Evolutionary conservation across 108 stramenopile species (phyloP).

Genomic region (Skeletonema menzelii): DNA sequence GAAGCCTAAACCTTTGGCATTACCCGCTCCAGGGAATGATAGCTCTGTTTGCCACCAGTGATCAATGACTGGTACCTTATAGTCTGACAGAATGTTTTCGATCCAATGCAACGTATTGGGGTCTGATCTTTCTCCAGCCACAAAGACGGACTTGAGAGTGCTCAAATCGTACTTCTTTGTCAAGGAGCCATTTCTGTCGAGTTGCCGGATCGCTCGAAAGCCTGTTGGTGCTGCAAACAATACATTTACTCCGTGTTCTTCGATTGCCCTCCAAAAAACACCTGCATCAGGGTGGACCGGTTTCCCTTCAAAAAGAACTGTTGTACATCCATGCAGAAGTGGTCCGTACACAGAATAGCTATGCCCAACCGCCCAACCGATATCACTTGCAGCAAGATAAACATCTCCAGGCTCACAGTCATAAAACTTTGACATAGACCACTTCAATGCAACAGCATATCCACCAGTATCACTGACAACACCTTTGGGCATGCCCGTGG

Average conservation of each 20-base stretch:
- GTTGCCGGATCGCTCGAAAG: slow-evolving; percentile 72
- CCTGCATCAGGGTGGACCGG: slow-evolving; percentile 81
- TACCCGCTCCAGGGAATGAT: slow-evolving; percentile 48
- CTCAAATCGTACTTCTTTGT: slow-evolving; percentile 51
- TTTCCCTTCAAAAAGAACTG: slow-evolving; percentile 81
- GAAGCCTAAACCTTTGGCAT: slow-evolving; percentile 47
- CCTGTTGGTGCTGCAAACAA: slow-evolving; percentile 85
- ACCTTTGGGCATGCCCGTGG: slow-evolving; percentile 83
- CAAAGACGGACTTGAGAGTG: slow-evolving; percentile 49
- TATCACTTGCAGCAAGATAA: slow-evolving; percentile 71
- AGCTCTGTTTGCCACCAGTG: slow-evolving; percentile 88
- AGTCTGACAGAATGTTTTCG: slow-evolving; percentile 35
- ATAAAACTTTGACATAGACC: slow-evolving; percentile 66
- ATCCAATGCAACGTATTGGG: slow-evolving; percentile 72
- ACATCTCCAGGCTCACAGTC: slow-evolving; percentile 64
- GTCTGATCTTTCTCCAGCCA: slow-evolving; percentile 79
- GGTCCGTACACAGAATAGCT: slow-evolving; percentile 74
- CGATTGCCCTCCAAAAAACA: slow-evolving; percentile 71
- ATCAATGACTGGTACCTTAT: slow-evolving; percentile 53
- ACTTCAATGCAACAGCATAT: slow-evolving; percentile 66
- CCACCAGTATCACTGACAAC: slow-evolving; percentile 71
- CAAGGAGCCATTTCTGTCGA: slow-evolving; percentile 47
- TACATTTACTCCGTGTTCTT: slow-evolving; percentile 60
- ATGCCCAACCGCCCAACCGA: slow-evolving; percentile 86
- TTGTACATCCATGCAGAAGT: slow-evolving; percentile 66